These are phyloP conservation scores for Tuber calosporum DNA, from an alignment of 495 filamentous ascomycete species.

Conservation along the genomic window DNA sequence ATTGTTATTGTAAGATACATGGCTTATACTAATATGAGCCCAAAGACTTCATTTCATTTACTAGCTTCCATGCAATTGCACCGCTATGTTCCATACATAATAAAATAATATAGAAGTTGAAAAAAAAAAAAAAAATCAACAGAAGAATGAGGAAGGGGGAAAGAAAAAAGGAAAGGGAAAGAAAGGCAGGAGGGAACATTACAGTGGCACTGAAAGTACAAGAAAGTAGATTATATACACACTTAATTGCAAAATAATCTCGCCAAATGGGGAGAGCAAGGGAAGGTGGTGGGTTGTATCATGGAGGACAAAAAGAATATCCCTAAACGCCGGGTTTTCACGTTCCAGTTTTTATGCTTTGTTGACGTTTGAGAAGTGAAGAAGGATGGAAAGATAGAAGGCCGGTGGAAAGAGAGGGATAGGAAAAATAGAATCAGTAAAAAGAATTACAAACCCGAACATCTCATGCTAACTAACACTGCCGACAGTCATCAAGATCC, in stretches of 20 bases:
- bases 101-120: neutral
- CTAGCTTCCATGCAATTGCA: neutral
- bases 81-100: constrained; percentile 6
- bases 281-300: neutral
- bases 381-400: neutral
- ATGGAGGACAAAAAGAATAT: neutral
- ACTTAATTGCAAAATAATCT: neutral
- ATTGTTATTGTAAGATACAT: neutral
- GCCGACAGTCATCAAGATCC: neutral
- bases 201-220: neutral
- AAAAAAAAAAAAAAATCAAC: neutral
- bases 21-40: neutral
- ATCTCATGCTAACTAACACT: neutral
- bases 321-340: neutral
- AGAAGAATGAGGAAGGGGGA: neutral
- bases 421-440: neutral
- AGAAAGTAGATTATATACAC: neutral
- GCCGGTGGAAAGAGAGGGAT: neutral
- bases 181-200: neutral
- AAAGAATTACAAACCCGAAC: constrained; percentile 1
- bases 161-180: neutral
- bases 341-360: neutral
- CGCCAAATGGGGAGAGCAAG: neutral
- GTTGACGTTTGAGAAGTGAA: neutral
- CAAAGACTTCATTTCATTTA: neutral